These are phyloP conservation scores for Phytophthora sp. DNA, from an alignment of 352 stramenopile genomes.

Conservation along the genomic window DNA sequence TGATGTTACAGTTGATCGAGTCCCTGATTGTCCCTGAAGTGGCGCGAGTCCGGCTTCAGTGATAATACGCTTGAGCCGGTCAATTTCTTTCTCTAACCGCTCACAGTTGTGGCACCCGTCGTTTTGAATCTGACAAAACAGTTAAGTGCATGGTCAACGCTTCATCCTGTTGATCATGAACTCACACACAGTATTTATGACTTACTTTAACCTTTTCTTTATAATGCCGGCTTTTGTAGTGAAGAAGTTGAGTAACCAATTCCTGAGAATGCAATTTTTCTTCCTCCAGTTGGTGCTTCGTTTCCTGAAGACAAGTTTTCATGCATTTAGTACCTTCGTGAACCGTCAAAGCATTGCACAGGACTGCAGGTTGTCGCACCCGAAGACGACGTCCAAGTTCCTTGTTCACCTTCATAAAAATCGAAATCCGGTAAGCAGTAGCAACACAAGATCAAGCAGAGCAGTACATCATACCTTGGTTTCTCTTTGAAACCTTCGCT, in stretches of 20 bases:
- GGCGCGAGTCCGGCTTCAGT: neutral
- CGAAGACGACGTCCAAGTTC: slow-evolving; percentile 67
- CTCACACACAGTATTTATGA: too few species aligned
- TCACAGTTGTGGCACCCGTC: slow-evolving; percentile 28
- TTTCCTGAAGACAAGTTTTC: too few species aligned
- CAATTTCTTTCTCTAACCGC: slow-evolving; percentile 12
- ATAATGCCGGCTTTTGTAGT: slow-evolving; percentile 21
- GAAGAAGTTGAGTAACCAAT: slow-evolving; percentile 37
- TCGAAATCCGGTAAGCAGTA: neutral
- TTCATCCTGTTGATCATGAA: too few species aligned
- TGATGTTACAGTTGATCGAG: slow-evolving; percentile 1
- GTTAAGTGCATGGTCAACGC: too few species aligned
- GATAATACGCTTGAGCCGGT: slow-evolving; percentile 12
- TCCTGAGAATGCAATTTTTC: slow-evolving; percentile 44
- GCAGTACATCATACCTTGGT: slow-evolving; percentile 57
- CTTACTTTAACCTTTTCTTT: slow-evolving; percentile 15
- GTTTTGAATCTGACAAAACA: slow-evolving; percentile 9
- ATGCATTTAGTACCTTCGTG: too few species aligned
- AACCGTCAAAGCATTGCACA: too few species aligned
- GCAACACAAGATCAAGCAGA: too few species aligned
- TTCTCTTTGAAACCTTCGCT: slow-evolving; percentile 69
- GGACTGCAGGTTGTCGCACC: slow-evolving; percentile 48
- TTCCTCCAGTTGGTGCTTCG: slow-evolving; percentile 53
- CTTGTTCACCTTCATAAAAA: slow-evolving; percentile 66
- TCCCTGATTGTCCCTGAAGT: neutral